Conservation (phyloP, 208 protist species). For the Acanthamoeba healyi region DNA sequence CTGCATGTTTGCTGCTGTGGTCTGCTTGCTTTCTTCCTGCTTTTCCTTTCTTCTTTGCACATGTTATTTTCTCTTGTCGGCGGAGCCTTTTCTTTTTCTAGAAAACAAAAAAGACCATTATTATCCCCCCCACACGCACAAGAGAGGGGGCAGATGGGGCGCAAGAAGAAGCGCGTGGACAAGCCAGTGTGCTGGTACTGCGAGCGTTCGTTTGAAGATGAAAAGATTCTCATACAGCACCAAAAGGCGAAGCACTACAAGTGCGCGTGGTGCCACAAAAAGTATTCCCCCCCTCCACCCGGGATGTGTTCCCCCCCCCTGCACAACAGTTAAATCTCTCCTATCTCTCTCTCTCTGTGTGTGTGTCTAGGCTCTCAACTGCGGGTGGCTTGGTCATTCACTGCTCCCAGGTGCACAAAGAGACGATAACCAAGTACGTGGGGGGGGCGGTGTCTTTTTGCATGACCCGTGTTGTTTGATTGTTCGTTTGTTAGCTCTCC, state of each 20-base stretch:
- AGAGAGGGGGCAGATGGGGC: constrained; percentile 27
- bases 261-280: constrained; percentile 79
- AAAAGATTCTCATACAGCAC: constrained; percentile 82
- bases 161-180: constrained; percentile 55
- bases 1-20: too few relatives aligned
- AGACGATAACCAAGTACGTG: constrained; percentile 64
- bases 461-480: too few relatives aligned
- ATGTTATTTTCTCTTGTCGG: too few relatives aligned
- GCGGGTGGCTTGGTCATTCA: constrained; percentile 80
- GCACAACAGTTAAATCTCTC: too few relatives aligned
- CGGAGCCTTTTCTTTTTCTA: too few relatives aligned
- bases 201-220: constrained; percentile 85
- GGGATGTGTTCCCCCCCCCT: too few relatives aligned
- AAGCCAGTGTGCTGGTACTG: constrained; percentile 81
- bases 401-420: constrained; percentile 83
- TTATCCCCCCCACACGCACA: too few relatives aligned
- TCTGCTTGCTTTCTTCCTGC: too few relatives aligned
- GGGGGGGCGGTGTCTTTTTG: not conserved
- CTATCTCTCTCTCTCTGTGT: not conserved
- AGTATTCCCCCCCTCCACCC: not conserved
- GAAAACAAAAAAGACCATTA: not conserved
- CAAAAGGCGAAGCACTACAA: constrained; percentile 88
- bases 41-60: too few relatives aligned
- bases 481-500: too few relatives aligned
- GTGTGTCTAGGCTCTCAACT: constrained; percentile 43